A percentile compares a stretch with the other conserved stretches of the same genome.
phyloP scores from a whole-genome alignment of 352 stramenopile species.

The Phytophthora pistaciae region DNA sequence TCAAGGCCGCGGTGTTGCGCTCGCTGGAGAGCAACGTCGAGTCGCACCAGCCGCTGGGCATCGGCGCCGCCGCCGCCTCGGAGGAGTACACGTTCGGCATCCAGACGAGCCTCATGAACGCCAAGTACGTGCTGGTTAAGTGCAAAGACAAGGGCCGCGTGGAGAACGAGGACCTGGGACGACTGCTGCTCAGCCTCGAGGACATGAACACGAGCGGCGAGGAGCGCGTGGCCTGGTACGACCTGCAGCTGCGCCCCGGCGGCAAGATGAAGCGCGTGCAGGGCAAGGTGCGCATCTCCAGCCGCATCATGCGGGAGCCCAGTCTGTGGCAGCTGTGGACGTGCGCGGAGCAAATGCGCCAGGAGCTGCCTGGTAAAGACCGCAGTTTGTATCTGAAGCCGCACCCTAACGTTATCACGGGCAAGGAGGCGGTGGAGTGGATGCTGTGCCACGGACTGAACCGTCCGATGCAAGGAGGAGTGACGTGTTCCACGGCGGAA shows the following conservation, averaged over 20 bases:
- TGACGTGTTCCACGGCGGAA: slow-evolving; percentile 87
- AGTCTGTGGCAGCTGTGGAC: slow-evolving; percentile 88
- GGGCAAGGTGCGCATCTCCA: slow-evolving; percentile 85
- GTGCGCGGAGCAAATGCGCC: slow-evolving; percentile 85
- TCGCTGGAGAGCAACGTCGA: slow-evolving; percentile 83
- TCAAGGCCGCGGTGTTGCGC: slow-evolving; percentile 83
- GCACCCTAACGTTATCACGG: slow-evolving; percentile 81
- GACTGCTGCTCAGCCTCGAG: slow-evolving; percentile 81
- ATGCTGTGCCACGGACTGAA: slow-evolving; percentile 89
- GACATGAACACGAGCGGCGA: slow-evolving; percentile 87
- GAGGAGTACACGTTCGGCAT: slow-evolving; percentile 92
- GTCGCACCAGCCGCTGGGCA: slow-evolving; percentile 87
- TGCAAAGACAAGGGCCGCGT: slow-evolving; percentile 91
- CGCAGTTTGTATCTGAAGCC: slow-evolving; percentile 88
- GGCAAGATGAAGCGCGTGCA: slow-evolving; percentile 89
- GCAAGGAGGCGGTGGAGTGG: slow-evolving; percentile 85
- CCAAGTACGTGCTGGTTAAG: slow-evolving; percentile 88
- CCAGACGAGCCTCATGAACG: slow-evolving; percentile 72
- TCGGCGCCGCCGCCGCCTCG: slow-evolving; percentile 78
- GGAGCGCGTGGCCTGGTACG: slow-evolving; percentile 87
- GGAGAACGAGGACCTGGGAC: slow-evolving; percentile 83
- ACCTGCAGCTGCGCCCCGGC: slow-evolving; percentile 81
- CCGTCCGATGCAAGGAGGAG: slow-evolving; percentile 82
- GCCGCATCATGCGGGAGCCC: slow-evolving; percentile 85
- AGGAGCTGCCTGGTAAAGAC: slow-evolving; percentile 74